A percentile compares a stretch with the other conserved stretches of the same genome.
phyloP scores from a whole-genome alignment of 2,329 filamentous ascomycete species.

The Pleomassaria siparia region DNA sequence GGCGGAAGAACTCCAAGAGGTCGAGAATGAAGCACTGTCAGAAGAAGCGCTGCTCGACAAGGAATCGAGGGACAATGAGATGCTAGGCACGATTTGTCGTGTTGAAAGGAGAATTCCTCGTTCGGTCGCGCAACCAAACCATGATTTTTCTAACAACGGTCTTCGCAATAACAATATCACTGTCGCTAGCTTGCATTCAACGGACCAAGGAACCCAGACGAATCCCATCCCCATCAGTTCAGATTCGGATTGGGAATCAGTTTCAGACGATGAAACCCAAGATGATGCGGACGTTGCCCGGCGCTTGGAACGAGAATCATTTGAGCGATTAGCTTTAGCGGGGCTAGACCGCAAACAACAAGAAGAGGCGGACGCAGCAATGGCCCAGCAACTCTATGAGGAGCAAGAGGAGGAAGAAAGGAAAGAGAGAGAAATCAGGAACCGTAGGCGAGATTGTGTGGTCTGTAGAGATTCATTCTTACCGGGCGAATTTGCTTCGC shows the following conservation, averaged over 20 bases:
- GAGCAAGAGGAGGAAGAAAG: slow-evolving; percentile 5
- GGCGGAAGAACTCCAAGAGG: background rate
- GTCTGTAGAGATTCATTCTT: slow-evolving; percentile 22
- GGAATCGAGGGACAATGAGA: background rate
- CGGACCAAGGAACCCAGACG: background rate
- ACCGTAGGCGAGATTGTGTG: slow-evolving; percentile 16
- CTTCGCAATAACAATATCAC: background rate
- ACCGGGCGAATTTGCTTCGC: slow-evolving; percentile 22
- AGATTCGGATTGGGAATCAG: background rate
- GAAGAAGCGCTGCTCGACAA: background rate
- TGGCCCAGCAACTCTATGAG: slow-evolving; percentile 11
- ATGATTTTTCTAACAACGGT: background rate
- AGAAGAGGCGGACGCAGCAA: slow-evolving; percentile 7
- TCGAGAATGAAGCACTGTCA: background rate
- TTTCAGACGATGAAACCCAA: background rate
- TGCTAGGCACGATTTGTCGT: background rate
- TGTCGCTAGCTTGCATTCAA: background rate
- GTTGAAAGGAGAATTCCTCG: background rate
- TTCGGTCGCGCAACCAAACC: no score
- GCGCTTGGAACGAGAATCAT: background rate
- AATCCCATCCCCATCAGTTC: background rate
- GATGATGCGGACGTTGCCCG: background rate
- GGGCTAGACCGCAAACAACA: background rate
- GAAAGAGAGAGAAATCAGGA: background rate
- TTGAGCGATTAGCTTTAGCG: background rate